Evolutionary conservation across 306 rosid species (phyloP).

Genomic region (Cucumis melo): DNA sequence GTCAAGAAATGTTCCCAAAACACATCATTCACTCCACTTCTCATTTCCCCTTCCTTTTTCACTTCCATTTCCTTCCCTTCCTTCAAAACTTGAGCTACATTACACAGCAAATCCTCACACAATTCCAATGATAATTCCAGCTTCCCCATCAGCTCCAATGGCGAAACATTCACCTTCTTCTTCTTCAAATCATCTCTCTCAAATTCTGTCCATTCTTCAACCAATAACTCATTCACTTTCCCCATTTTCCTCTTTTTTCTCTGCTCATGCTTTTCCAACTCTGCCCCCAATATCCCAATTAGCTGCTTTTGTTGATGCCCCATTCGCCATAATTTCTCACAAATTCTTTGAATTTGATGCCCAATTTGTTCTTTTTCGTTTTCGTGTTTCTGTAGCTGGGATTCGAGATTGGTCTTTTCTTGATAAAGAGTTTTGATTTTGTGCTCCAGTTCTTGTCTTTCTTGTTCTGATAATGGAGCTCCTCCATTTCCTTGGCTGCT

Average conservation of each 20-base stretch:
- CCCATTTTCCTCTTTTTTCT: not conserved
- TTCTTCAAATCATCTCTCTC: not conserved
- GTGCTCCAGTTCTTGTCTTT: not conserved
- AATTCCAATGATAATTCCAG: conserved; percentile 6
- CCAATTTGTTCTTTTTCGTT: conserved; percentile 3
- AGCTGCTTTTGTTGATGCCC: conserved; percentile 8
- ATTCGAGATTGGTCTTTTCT: not conserved
- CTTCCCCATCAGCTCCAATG: conserved; percentile 9
- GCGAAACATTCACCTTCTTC: not conserved
- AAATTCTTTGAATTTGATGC: not conserved
- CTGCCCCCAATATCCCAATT: not conserved
- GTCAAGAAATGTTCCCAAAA: conserved; percentile 17
- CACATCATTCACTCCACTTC: conserved; percentile 1
- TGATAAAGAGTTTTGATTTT: conserved; percentile 2
- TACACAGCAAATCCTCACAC: conserved; percentile 4
- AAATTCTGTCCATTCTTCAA: not conserved
- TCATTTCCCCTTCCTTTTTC: not conserved
- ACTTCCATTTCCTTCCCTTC: not conserved
- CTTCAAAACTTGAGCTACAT: not conserved
- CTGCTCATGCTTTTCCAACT: not conserved
- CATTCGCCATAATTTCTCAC: not conserved
- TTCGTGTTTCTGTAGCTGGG: not conserved
- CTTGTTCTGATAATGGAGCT: conserved; percentile 5
- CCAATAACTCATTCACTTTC: not conserved
- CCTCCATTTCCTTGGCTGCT: not conserved